A percentile compares a stretch with the other conserved stretches of the same genome.
Evolutionary conservation across 495 filamentous ascomycete genomes (phyloP).

Genomic region (Lophiotrema nucula): DNA sequence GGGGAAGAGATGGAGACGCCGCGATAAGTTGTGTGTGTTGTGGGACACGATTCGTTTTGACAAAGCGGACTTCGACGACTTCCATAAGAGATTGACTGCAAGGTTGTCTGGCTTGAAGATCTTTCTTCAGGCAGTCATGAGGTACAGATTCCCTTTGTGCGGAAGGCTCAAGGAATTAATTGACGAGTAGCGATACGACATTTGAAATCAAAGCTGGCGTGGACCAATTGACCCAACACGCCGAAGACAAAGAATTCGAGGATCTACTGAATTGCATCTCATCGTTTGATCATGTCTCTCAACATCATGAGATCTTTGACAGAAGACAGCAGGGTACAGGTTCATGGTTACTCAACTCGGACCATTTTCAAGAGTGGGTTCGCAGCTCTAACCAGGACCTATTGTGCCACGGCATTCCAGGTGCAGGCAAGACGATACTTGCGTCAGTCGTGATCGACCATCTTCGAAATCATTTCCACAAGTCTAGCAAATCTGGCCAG

Average conservation of each 20-base stretch:
- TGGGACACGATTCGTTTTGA: too few species aligned
- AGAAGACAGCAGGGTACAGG: slow-evolving; percentile 41
- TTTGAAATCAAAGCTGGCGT: slow-evolving; percentile 1
- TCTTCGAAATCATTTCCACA: too few species aligned
- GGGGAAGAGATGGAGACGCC: not conserved
- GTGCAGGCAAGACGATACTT: slow-evolving; percentile 35
- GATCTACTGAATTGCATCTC: slow-evolving; percentile 18
- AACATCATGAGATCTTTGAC: too few species aligned
- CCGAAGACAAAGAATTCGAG: slow-evolving; percentile 18
- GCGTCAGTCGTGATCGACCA: slow-evolving; percentile 38
- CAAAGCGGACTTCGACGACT: too few species aligned
- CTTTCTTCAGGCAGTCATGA: too few species aligned
- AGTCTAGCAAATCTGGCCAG: not conserved
- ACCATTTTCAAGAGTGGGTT: slow-evolving; percentile 37
- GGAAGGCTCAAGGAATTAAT: not conserved
- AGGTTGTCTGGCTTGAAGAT: too few species aligned
- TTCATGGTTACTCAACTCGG: slow-evolving; percentile 43
- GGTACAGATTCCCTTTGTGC: too few species aligned
- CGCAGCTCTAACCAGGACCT: slow-evolving; percentile 31
- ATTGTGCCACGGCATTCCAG: slow-evolving; percentile 43
- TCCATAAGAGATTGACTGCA: too few species aligned
- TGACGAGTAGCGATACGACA: not conserved
- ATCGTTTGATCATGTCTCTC: not conserved
- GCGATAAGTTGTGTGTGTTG: too few species aligned
- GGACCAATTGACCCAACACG: not conserved